These are phyloP conservation scores for Hygrocybe punicea DNA, from an alignment of 768 basidiomycete species.

Conservation along the genomic window DNA sequence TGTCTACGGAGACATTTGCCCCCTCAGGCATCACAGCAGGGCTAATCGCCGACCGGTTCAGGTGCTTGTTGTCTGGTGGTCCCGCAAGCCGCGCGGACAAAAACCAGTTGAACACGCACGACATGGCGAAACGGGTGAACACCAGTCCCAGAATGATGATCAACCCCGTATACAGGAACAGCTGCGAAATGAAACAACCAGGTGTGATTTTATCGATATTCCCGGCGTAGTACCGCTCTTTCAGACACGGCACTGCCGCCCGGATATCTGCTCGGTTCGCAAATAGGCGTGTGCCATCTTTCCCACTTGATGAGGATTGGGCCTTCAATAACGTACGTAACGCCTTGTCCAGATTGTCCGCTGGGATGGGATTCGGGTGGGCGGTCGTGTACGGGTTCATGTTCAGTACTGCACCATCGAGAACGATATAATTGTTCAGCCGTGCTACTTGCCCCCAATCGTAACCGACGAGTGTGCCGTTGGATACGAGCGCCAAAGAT, in stretches of 20 bases:
- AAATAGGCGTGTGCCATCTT: slow-evolving; percentile 89
- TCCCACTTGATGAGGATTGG: slow-evolving; percentile 54
- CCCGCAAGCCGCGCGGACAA: slow-evolving; percentile 78
- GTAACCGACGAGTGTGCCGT: slow-evolving; percentile 74
- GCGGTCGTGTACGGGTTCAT: slow-evolving; percentile 79
- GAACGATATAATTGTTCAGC: slow-evolving; percentile 74
- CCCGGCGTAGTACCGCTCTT: slow-evolving; percentile 84
- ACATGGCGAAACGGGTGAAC: slow-evolving; percentile 91
- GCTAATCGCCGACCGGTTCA: slow-evolving; percentile 82
- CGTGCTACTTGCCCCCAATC: slow-evolving; percentile 82
- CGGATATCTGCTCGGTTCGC: slow-evolving; percentile 63
- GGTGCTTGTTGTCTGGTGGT: slow-evolving; percentile 64
- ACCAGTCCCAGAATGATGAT: slow-evolving; percentile 90
- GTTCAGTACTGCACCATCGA: slow-evolving; percentile 94
- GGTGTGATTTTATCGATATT: slow-evolving; percentile 96
- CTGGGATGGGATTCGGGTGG: slow-evolving; percentile 62
- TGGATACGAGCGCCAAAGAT: slow-evolving; percentile 62
- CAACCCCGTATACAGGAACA: slow-evolving; percentile 87
- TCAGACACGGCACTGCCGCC: slow-evolving; percentile 73
- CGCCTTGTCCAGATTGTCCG: slow-evolving; percentile 77
- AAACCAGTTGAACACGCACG: slow-evolving; percentile 96
- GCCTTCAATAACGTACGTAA: slow-evolving; percentile 69
- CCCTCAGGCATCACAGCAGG: slow-evolving; percentile 96
- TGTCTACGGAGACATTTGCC: slow-evolving; percentile 91
- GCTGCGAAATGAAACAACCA: slow-evolving; percentile 86